Conservation (phyloP, 345 rosid species). For the Gossypium turneri region DNA sequence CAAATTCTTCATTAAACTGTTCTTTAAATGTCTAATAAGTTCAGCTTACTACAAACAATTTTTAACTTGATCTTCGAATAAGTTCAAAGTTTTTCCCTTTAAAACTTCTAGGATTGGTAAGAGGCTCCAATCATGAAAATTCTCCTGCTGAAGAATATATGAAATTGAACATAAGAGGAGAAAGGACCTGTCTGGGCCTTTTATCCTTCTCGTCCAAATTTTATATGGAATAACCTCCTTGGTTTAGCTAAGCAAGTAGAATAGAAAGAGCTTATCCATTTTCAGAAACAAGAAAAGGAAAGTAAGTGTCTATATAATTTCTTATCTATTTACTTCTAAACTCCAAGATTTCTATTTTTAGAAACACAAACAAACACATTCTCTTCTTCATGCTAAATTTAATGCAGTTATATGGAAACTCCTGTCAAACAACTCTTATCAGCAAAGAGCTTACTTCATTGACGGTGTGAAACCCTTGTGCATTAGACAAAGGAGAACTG, state of each 20-base stretch:
- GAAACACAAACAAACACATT: not conserved
- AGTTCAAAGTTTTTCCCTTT: not conserved
- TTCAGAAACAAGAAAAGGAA: not conserved
- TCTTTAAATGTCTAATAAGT: not conserved
- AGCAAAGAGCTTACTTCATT: constrained; percentile 37
- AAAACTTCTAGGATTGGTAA: not conserved
- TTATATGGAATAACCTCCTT: not conserved
- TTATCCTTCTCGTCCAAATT: not conserved
- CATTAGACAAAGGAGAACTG: constrained; percentile 43
- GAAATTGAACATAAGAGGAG: not conserved
- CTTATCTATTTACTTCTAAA: not conserved
- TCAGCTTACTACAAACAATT: constrained; percentile 3
- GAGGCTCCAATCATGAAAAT: not conserved
- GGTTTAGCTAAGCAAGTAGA: not conserved
- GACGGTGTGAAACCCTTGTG: constrained; percentile 61
- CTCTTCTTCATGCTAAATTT: not conserved
- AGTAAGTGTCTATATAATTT: not conserved
- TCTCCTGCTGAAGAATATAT: not conserved
- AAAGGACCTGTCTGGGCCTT: not conserved
- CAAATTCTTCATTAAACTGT: not conserved
- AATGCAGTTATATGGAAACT: not conserved
- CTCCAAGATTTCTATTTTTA: not conserved
- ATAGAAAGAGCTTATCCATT: not conserved
- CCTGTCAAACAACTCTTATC: not conserved
- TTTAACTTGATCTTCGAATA: not conserved